Evolutionary conservation across 179 eudicot genomes (phyloP), one percentile per base, ranked within the genome.

Genomic region (Amaranthus tricolor): DNA sequence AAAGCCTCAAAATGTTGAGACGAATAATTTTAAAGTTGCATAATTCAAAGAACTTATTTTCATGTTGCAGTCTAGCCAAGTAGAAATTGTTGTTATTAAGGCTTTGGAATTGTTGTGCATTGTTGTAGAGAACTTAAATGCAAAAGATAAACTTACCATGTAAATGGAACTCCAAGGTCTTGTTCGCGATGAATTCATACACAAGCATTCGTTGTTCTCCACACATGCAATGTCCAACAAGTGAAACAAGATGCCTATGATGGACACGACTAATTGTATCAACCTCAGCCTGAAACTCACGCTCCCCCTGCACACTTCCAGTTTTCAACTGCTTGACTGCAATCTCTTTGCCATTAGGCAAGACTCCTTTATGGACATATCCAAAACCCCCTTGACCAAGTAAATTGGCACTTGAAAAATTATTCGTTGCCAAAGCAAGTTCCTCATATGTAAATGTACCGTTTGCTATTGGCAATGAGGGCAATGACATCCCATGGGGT

Each of bases 361-460:
- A 82, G 20, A 84, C 78, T 44, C 98, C 98, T 70, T 89, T 91
- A 71, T 88, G 86, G 52, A 93, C 96, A 77, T 89, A 85, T 50
- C 98, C 98, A 78, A 91, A 93, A 66, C 98, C 98, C 60, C 98
- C 98, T 78, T 91, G 89, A 72, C 98, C 98, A 70, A 93, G 92
- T 69, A 93, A 89, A 83, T 91, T 93, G 60, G 74, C 60, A 49
- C 71, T 71, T 17, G 94, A 85, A 78, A 92, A 92, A 71, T 77
- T 76, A 52, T 89, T 81, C 17, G 96, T 89, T 67, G 94, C 92
- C 78, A 71, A 53, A 21, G 86, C 87, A 75, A 92, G 82, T 80
- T 92, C 96, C 80, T 84, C 89, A 77, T 82, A 86, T 19, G 90
- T 90, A 78, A 92, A 92, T 52, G 81, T 81, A 61, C 84, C 86